These are phyloP conservation scores for Saccharomyces paradoxus DNA, from an alignment of 805 yeast genomes.

Conservation along the genomic window DNA sequence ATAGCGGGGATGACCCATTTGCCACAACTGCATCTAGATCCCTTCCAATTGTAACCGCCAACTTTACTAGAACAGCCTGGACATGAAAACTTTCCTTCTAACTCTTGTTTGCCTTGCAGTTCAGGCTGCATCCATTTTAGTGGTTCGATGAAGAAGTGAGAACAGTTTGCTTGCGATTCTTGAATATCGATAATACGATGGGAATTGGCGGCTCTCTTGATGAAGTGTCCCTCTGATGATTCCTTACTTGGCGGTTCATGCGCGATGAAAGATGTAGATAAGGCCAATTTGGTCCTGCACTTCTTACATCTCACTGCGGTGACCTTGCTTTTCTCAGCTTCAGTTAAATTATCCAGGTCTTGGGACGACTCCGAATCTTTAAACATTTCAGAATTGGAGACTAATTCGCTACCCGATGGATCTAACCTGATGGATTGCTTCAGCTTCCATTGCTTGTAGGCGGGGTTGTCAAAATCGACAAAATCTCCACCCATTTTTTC, in stretches of 20 bases:
- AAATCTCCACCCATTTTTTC: constrained; percentile 35
- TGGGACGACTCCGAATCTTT: constrained; percentile 26
- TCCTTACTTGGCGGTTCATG: constrained; percentile 62
- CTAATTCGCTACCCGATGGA: constrained; percentile 33
- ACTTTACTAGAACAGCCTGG: constrained; percentile 79
- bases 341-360: constrained; percentile 18
- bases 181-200: constrained; percentile 51
- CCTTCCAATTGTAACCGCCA: constrained; percentile 93
- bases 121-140: constrained; percentile 86
- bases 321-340: constrained; percentile 20
- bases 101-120: constrained; percentile 51
- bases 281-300: constrained; percentile 68
- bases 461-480: constrained; percentile 23
- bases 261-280: constrained; percentile 48
- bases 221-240: constrained; percentile 58
- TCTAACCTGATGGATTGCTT: constrained; percentile 33
- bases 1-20: constrained; percentile 92
- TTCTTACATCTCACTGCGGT: constrained; percentile 63
- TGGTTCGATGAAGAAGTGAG: constrained; percentile 85
- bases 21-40: constrained; percentile 90
- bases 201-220: constrained; percentile 54
- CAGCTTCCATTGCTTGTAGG: constrained; percentile 39
- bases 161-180: constrained; percentile 55
- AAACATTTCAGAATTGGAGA: constrained; percentile 28
- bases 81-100: constrained; percentile 84